Base-by-base conservation (phyloP, 306 rosid species). In the Acmispon strigosus region DNA sequence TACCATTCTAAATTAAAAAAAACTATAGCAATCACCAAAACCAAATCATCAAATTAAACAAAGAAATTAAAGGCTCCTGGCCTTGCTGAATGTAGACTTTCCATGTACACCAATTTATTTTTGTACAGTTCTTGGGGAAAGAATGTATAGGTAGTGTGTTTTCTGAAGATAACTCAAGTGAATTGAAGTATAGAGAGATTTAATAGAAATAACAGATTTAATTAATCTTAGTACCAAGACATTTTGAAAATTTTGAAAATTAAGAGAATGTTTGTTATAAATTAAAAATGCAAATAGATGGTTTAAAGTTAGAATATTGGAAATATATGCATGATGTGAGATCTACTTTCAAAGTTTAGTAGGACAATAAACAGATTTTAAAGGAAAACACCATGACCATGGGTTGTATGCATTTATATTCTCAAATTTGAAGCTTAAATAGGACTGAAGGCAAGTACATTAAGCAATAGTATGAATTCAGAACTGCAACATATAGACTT, bases 321-420 rank as follows among this genome's bases (percentile, higher is more conserved):
- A 20, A 62, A 50, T 0, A 2, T 14, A 8, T 22, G 0, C 22
- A 24, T 52, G 56, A 13, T 48, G 42, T n/a, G 12, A 66, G 45
- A 77, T 70, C 24, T 22, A 69, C 54, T 62, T 37, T 62, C 72
- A 62, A 69, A 77, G 11, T 16, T 59, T 11, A 47, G 20, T 13
- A 63, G 20, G 32, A 14, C 37, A 69, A 6, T 72, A 17, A 22
- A 51, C 17, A 47, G 5, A 58, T 67, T 67, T 68, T 59, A 41
- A 42, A n/a, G 12, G 66, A 39, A 66, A 71, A 27, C 17, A 37
- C 48, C 41, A 71, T 54, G 47, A 15, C 15, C 48, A 34, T 19
- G 4, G 8, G 2, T 17, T 71, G 3, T 9, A 39, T 39, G 61
- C 73, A 77, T 70, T 45, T 69, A 16, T 49, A 22, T 37, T 75